phyloP scores from a whole-genome alignment of 73 alveolate genomes.

The Tetrahymena borealis region DNA sequence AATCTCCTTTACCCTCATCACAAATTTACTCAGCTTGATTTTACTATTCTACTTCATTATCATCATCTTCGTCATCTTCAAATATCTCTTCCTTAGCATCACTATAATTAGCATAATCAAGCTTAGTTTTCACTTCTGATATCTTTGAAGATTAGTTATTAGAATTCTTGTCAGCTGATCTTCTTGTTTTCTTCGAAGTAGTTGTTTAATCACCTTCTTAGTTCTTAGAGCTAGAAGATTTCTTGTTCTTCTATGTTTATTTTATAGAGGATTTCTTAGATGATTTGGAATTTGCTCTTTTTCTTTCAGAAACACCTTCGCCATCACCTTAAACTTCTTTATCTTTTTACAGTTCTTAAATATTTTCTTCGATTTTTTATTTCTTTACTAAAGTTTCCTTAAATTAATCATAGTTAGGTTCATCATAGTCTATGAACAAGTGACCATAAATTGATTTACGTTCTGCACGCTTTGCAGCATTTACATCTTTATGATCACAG shows the following conservation, averaged over 20 bases:
- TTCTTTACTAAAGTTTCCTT: not conserved
- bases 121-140: not conserved
- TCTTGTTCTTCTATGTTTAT: not conserved
- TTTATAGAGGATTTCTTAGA: not conserved
- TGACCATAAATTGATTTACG: not conserved
- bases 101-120: not conserved
- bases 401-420: not conserved
- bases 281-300: not conserved
- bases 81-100: not conserved
- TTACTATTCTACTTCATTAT: not conserved
- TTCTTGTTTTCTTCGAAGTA: not conserved
- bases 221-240: not conserved
- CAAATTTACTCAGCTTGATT: not conserved
- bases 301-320: not conserved
- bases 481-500: constrained; percentile 13
- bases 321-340: not conserved
- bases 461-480: not conserved
- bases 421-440: not conserved
- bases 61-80: not conserved
- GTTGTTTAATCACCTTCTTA: not conserved
- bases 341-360: not conserved
- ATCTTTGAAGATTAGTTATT: not conserved
- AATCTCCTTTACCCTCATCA: not conserved
- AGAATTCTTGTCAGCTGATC: not conserved
- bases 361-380: not conserved